Evolutionary conservation across 2,329 filamentous ascomycete species (phyloP), one percentile per base, ranked within the genome.

Genomic region (Exutisphaerella laricina): DNA sequence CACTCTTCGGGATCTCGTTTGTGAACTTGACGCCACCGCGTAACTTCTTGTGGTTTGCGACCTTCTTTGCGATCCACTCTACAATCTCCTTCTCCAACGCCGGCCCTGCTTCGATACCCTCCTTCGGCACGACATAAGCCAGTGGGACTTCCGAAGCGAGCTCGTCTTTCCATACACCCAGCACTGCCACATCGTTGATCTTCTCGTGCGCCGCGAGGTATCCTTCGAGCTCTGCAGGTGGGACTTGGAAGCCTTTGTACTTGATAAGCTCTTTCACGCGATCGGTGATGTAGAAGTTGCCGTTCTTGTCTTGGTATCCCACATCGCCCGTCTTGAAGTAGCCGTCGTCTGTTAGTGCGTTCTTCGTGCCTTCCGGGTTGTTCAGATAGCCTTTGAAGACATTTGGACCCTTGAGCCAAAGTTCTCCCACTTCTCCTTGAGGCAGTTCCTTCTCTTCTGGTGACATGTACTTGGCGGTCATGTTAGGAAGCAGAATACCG

Each of bases 271-370:
- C 77, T 20, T 46, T 87, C 29, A 86, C 72, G 7, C 88, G 82
- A 59, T 95, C 88, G 1, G 88, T 94, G 61, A 94, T 89, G 69
- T 81, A 94, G 57, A 92, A 86, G 59, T 92, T 85, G 20, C 84
- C 84, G 41, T 84, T 73, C 31, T 75, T 69, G 59, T 94, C 86
- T 55, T 85, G 78, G 51, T 84, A 80, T 3, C 86, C 85, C 18
- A 95, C 80, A 57, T 95, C 88, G 1, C 88, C 88, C 0, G 88
- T 94, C 64, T 82, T 88, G 73, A 94, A 94, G 70, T 80, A 95
- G 1, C 87, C 87, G 51, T 92, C 86, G 0, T 70, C 54, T 3
- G 84, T 85, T 48, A 90, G 80, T 0, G 83, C 80, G 33, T 85
- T 80, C 3, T 69, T 71, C 2, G 85, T 86, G 4, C 80, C 78